Evolutionary conservation across 208 protist species (phyloP).

Genomic region (Leptomonas pyrrhocoris): DNA sequence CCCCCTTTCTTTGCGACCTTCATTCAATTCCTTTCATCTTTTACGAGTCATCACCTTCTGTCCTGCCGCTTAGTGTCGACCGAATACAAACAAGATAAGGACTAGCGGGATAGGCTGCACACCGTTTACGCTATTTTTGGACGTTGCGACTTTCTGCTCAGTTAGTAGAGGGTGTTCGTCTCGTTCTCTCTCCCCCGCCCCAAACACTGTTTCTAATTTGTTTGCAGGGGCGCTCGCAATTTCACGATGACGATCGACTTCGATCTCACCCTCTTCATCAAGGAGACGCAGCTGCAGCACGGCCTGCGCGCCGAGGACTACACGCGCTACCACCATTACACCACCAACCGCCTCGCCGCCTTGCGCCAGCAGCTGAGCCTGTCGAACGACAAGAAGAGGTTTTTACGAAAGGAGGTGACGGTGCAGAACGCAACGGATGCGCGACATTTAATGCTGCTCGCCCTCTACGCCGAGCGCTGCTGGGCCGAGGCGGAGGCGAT

Average conservation of each 20-base stretch:
- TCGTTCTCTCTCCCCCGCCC: neutral
- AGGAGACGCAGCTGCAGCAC: slow-evolving; percentile 89
- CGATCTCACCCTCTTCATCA: slow-evolving; percentile 74
- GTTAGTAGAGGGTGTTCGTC: slow-evolving; percentile 2
- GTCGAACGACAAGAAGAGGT: slow-evolving; percentile 79
- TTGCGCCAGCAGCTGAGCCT: slow-evolving; percentile 78
- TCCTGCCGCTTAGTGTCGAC: neutral
- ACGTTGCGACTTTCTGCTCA: neutral
- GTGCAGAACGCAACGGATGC: slow-evolving; percentile 57
- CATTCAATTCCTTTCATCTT: neutral
- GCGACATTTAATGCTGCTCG: slow-evolving; percentile 77
- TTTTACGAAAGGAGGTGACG: slow-evolving; percentile 78
- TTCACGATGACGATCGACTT: slow-evolving; percentile 54
- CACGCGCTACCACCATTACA: slow-evolving; percentile 80
- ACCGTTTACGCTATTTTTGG: neutral
- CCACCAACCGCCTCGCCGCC: slow-evolving; percentile 75
- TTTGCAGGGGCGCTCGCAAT: neutral
- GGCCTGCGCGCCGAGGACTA: slow-evolving; percentile 86
- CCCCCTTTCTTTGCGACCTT: slow-evolving; percentile 1
- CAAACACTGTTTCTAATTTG: slow-evolving; percentile 4
- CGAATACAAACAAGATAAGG: no score
- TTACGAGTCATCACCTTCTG: neutral
- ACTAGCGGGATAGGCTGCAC: neutral
- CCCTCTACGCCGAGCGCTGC: slow-evolving; percentile 84
- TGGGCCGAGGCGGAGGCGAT: slow-evolving; percentile 79